Percentiles rank a stretch among this genome's conserved stretches.
phyloP scores from a whole-genome alignment of 345 rosid genomes.

The Turnera subulata region DNA sequence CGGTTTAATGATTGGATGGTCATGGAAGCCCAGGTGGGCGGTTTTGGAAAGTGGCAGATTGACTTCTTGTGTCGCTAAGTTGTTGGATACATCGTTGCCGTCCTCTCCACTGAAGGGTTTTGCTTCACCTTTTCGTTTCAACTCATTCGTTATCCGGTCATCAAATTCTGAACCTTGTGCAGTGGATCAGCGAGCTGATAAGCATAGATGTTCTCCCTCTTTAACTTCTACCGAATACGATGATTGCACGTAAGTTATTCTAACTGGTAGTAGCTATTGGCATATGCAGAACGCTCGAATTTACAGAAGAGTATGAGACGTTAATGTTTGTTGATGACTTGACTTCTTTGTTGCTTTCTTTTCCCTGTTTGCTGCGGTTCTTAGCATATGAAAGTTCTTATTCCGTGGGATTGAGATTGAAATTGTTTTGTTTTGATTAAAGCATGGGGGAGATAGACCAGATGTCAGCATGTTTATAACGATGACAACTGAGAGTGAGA shows the following conservation, averaged over 20 bases:
- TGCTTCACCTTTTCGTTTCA: conserved; percentile 41
- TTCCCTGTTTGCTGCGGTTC: too few species aligned
- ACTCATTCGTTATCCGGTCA: conserved; percentile 24
- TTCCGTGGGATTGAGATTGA: too few species aligned
- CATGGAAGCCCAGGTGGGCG: conserved; percentile 66
- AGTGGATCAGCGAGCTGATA: conserved; percentile 12
- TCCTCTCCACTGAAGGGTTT: conserved; percentile 35
- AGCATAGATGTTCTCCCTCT: conserved; percentile 16
- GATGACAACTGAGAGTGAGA: too few species aligned
- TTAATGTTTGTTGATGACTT: too few species aligned
- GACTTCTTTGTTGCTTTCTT: neutral
- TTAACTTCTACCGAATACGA: conserved; percentile 24
- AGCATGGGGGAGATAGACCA: too few species aligned
- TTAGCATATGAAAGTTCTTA: too few species aligned
- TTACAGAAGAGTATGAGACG: too few species aligned
- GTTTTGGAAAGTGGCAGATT: conserved; percentile 14
- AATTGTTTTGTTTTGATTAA: too few species aligned
- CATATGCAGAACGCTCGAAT: too few species aligned
- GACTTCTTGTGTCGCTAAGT: conserved; percentile 26
- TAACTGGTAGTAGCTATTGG: too few species aligned
- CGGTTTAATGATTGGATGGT: conserved; percentile 60
- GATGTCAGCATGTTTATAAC: too few species aligned
- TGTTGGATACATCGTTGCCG: conserved; percentile 35
- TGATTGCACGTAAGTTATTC: conserved; percentile 28
- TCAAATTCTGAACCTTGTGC: conserved; percentile 27